Percentiles rank a stretch among this genome's conserved stretches.
Evolutionary conservation across 305 asterid genomes (phyloP).

Genomic region (Caryopteris hybrid): DNA sequence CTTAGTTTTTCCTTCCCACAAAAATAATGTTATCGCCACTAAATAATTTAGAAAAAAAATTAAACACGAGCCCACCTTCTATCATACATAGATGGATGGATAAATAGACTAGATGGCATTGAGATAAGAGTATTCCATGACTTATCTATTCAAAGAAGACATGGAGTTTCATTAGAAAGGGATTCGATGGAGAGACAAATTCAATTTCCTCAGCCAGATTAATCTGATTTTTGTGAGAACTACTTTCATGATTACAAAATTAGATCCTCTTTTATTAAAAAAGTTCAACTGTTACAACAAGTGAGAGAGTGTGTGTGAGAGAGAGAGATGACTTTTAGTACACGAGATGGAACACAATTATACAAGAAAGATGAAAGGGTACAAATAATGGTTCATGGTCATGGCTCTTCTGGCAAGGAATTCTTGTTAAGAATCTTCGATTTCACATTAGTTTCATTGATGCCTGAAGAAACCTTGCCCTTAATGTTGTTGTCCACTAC

Average conservation of each 20-base stretch:
- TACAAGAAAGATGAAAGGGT: neutral
- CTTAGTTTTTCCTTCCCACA: no score
- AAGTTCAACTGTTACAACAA: neutral
- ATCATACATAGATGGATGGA: no score
- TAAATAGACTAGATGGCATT: no score
- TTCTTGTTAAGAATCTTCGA: constrained; percentile 10
- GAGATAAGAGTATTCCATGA: no score
- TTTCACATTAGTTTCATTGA: constrained; percentile 8
- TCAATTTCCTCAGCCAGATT: no score
- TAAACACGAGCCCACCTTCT: no score
- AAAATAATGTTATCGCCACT: no score
- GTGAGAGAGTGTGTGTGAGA: neutral
- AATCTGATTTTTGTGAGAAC: neutral
- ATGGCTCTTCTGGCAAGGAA: constrained; percentile 25
- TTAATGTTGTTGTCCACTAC: constrained; percentile 19
- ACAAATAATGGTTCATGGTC: neutral
- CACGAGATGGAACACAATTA: neutral
- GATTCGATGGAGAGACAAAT: no score
- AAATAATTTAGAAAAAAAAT: no score
- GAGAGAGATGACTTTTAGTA: neutral
- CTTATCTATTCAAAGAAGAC: no score
- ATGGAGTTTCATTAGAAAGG: no score
- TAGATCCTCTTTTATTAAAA: neutral
- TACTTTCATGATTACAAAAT: neutral
- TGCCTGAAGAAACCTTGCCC: constrained; percentile 4